Evolutionary conservation across 2,329 filamentous ascomycete species (phyloP).

Genomic region (Penicillium sp.): DNA sequence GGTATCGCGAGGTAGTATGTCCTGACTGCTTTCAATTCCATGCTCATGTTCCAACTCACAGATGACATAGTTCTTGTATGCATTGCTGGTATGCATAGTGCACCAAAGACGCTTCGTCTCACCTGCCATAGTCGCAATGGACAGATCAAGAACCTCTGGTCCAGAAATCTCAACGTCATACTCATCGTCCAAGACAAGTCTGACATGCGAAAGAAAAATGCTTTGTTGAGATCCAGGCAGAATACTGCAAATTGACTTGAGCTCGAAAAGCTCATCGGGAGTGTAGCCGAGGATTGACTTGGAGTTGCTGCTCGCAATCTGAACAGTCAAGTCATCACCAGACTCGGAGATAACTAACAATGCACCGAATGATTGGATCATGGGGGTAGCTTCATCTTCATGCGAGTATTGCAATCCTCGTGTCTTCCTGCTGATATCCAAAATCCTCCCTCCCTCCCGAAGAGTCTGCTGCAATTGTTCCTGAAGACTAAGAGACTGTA

Average conservation of each 20-base stretch:
- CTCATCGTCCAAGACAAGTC: slow-evolving; percentile 76
- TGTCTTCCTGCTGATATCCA: slow-evolving; percentile 3
- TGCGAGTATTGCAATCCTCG: slow-evolving; percentile 5
- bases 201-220: slow-evolving; percentile 74
- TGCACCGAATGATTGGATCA: slow-evolving; percentile 72
- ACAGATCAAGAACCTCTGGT: slow-evolving; percentile 76
- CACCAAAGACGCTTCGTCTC: slow-evolving; percentile 71
- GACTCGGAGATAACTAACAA: slow-evolving; percentile 66
- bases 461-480: background rate
- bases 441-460: slow-evolving; percentile 4
- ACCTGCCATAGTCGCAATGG: slow-evolving; percentile 54
- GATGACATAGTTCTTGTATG: slow-evolving; percentile 65
- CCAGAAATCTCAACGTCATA: slow-evolving; percentile 68
- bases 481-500: background rate
- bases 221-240: slow-evolving; percentile 75
- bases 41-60: slow-evolving; percentile 78
- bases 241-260: slow-evolving; percentile 73
- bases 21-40: background rate
- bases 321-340: slow-evolving; percentile 62
- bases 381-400: slow-evolving; percentile 61
- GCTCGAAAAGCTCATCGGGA: slow-evolving; percentile 66
- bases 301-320: slow-evolving; percentile 75
- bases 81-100: slow-evolving; percentile 70
- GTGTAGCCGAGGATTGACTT: slow-evolving; percentile 67
- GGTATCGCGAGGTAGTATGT: background rate